Percentiles rank a stretch among this genome's conserved stretches.
Evolutionary conservation across 495 filamentous ascomycete genomes (phyloP).

Genomic region (Penicillium crystallinum): DNA sequence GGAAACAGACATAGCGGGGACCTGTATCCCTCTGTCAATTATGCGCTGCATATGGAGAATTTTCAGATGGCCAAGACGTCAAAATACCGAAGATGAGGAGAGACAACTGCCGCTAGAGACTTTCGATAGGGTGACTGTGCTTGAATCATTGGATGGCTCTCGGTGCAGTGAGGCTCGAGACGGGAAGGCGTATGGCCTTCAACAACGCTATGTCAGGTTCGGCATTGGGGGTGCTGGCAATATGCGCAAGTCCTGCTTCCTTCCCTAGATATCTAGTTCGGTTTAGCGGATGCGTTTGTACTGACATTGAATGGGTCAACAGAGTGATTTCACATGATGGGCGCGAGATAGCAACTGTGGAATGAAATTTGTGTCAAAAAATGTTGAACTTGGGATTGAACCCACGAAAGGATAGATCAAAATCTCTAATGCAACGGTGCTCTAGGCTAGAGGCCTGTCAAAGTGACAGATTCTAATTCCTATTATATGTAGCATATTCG

Average conservation of each 20-base stretch:
- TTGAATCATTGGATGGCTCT: constrained; percentile 9
- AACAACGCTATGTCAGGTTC: constrained; percentile 32
- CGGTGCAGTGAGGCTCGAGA: background rate
- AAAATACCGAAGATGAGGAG: constrained; percentile 11
- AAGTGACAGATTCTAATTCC: too few species aligned
- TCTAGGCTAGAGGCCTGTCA: background rate
- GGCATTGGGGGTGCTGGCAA: constrained; percentile 41
- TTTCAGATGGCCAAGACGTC: constrained; percentile 16
- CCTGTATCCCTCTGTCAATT: background rate
- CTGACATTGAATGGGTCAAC: background rate
- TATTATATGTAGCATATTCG: too few species aligned
- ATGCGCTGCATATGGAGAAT: constrained; percentile 17
- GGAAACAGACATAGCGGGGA: background rate
- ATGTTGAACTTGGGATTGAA: background rate
- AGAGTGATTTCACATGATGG: constrained; percentile 15
- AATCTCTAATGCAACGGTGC: background rate
- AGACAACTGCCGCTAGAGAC: constrained; percentile 6
- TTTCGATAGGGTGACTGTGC: background rate
- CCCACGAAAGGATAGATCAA: background rate
- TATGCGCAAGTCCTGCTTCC: constrained; percentile 27
- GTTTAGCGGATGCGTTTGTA: background rate
- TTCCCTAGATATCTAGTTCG: background rate
- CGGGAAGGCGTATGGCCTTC: background rate
- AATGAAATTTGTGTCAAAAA: constrained; percentile 2
- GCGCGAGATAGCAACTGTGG: background rate